Evolutionary conservation across 2,329 filamentous ascomycete genomes (phyloP), one percentile per base, ranked within the genome.

Genomic region (Cercospora sp.): DNA sequence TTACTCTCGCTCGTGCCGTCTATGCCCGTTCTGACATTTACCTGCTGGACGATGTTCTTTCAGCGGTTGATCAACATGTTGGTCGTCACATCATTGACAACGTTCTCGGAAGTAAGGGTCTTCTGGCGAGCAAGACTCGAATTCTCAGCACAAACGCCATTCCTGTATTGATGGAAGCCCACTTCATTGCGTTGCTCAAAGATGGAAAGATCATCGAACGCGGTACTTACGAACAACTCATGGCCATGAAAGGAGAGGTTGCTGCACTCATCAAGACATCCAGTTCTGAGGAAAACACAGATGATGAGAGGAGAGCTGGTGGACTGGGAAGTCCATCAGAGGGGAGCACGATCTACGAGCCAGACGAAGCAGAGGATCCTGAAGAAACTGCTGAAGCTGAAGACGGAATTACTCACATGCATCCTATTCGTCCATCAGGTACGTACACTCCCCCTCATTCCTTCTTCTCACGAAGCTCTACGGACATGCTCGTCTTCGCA

Each of bases 11-110:
- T 48, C 88, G 95, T 78, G 94, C 96, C 31, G 95, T 99, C 1
- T 99, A 99, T 77, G 94, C 96, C 62, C 88, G 95, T 73, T 93
- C 95, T n/a, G 96, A 99, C 78, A 89, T 99, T 60, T 98, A 98
- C 77, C 85, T 99, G 12, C 85, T 99, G 10, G 95, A 99, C 73
- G 95, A 99, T 78, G 91, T 94, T 69, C 85, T 99, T 10, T 98
- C 94, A 16, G 95, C 96, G 0, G 95, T 99, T n/a, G 95, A 99
- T 80, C 94, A 96, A 72, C 95, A 99, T 77, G 95, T 99, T 67
- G 95, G 95, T 60, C 87, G 92, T 71, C 95, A 99, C 80, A 87
- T 99, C 66, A 97, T 97, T 75, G 91, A 98, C 77, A 92, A 95
- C 70, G 95, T 99, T 0, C 87, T 99, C 39, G 95, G 95, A 12